phyloP scores from a whole-genome alignment of 139 green algal genomes.

The Diplosphaera chodatii region DNA sequence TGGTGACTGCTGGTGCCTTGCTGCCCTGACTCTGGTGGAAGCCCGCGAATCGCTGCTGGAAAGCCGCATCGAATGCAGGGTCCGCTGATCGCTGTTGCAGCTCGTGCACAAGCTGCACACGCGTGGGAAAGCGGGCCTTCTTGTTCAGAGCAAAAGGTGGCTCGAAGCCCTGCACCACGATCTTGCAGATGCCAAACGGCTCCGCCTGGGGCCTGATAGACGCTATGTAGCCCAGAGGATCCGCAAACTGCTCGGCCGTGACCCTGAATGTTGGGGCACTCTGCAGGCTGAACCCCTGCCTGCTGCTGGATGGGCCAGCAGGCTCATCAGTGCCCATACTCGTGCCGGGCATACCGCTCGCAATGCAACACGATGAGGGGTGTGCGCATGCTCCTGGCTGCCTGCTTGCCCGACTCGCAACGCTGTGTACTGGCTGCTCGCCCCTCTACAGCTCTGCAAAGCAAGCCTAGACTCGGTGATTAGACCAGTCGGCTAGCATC shows the following conservation, averaged over 20 bases:
- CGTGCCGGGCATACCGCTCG: too few relatives aligned
- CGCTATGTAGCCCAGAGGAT: conserved; percentile 65
- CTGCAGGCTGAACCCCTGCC: background rate
- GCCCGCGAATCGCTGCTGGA: conserved; percentile 44
- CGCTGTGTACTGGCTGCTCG: too few relatives aligned
- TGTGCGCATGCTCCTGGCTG: too few relatives aligned
- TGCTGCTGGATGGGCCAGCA: too few relatives aligned
- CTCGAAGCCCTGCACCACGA: conserved; percentile 38
- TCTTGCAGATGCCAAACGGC: conserved; percentile 65
- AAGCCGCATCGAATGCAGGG: conserved; percentile 26
- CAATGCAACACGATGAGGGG: too few relatives aligned
- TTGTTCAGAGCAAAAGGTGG: conserved; percentile 59
- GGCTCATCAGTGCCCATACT: too few relatives aligned
- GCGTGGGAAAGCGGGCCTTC: conserved; percentile 58
- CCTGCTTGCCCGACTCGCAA: too few relatives aligned
- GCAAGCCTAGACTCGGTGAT: too few relatives aligned
- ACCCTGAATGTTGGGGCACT: conserved; percentile 63
- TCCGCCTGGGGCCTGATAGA: conserved; percentile 49
- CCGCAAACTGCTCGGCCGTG: conserved; percentile 55
- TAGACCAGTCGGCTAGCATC: too few relatives aligned
- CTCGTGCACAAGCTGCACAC: conserved; percentile 74
- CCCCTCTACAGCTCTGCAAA: too few relatives aligned
- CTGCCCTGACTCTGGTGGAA: conserved; percentile 45
- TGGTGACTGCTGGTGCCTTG: conserved; percentile 41
- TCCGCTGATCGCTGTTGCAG: conserved; percentile 48